These are phyloP conservation scores for Pestalotiopsis sp. DNA, from an alignment of 2,329 filamentous ascomycete species.

Conservation along the genomic window DNA sequence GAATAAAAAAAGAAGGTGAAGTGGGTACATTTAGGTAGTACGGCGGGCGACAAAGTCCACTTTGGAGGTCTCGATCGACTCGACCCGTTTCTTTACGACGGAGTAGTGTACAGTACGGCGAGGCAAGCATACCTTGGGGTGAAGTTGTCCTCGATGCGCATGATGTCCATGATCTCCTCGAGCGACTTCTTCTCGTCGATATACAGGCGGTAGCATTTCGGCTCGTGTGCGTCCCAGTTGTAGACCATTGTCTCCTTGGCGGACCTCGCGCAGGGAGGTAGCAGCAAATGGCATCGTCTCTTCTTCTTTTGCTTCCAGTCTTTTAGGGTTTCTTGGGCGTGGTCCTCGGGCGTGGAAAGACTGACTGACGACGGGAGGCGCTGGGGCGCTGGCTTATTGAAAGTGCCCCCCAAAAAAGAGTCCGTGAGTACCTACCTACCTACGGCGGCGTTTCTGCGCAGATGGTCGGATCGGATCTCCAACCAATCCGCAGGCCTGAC, in stretches of 20 bases:
- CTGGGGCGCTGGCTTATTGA: not conserved
- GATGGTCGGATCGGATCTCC: constrained; percentile 1
- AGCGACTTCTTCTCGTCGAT: constrained; percentile 75
- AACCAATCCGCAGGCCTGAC: not conserved
- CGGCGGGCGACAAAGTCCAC: constrained; percentile 9
- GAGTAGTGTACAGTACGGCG: constrained; percentile 15
- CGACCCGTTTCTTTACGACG: not conserved
- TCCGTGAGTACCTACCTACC: no score
- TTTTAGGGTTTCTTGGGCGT: not conserved
- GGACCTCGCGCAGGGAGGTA: not conserved
- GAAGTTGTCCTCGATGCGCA: constrained; percentile 68
- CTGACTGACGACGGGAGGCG: no score
- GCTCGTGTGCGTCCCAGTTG: constrained; percentile 47
- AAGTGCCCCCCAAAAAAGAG: not conserved
- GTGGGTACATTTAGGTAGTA: constrained; percentile 2
- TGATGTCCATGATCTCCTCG: constrained; percentile 74
- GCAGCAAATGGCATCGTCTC: not conserved
- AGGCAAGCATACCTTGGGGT: constrained; percentile 63
- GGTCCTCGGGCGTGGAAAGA: not conserved
- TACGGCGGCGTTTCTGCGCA: constrained; percentile 1
- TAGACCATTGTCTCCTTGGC: constrained; percentile 43
- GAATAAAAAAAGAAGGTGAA: not conserved
- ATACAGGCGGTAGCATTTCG: constrained; percentile 63
- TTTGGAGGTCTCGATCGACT: constrained; percentile 1
- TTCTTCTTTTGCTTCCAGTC: no score